Conservation (phyloP, 208 protist genomes). For the Crithidia expoeki region DNA sequence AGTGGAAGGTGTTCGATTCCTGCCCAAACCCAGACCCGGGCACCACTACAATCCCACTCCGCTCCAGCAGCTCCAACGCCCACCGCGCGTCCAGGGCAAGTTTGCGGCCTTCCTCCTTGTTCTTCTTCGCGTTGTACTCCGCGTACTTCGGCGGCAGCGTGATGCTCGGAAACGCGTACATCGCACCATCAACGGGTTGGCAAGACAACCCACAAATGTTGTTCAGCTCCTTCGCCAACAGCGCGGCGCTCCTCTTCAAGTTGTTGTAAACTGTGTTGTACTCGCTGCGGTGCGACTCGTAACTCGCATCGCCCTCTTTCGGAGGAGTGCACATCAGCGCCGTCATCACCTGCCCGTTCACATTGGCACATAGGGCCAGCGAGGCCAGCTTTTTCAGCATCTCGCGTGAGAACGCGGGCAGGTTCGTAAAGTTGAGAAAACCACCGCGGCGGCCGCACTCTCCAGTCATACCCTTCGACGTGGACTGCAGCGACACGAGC, state of each 20-base stretch:
- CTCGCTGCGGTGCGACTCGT: constrained; percentile 87
- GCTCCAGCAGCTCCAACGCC: constrained; percentile 96
- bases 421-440: constrained; percentile 95
- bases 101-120: constrained; percentile 64
- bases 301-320: constrained; percentile 87
- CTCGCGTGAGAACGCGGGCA: constrained; percentile 58
- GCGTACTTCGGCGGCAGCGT: constrained; percentile 84
- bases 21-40: constrained; percentile 97
- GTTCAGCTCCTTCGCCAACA: constrained; percentile 91
- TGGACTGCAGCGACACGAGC: constrained; percentile 96
- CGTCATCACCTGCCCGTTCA: constrained; percentile 94
- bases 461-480: constrained; percentile 98
- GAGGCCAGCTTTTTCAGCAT: constrained; percentile 97
- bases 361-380: constrained; percentile 97
- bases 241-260: constrained; percentile 63
- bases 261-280: constrained; percentile 76
- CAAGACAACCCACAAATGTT: constrained; percentile 93
- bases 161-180: constrained; percentile 99
- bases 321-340: constrained; percentile 97
- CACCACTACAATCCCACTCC: constrained; percentile 95
- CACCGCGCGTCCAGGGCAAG: constrained; percentile 95
- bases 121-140: constrained; percentile 55
- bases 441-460: constrained; percentile 98
- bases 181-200: constrained; percentile 93
- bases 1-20: constrained; percentile 96